Evolutionary conservation across 805 yeast genomes (phyloP), one percentile per base, ranked within the genome.

Genomic region (Jamesozyma hellenica): DNA sequence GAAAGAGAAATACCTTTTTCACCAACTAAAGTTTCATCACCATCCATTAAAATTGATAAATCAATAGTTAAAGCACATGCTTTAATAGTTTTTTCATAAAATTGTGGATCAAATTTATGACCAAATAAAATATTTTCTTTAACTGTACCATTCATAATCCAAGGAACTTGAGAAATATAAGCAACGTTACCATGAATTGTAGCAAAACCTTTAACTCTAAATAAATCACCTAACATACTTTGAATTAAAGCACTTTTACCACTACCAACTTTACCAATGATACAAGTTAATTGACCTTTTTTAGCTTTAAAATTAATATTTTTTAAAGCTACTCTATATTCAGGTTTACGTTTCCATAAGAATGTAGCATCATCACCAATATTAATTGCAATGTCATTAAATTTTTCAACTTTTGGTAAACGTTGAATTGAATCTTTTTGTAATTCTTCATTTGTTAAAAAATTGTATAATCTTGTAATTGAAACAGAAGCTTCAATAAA

Each of bases 121-220:
- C 98, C 98, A 63, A 92, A 92, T 39, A 87, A 60, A 54, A 92
- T 84, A 56, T 92, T 92, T 25, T 92, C 96, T 50, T 75, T 81
- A 4, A 92, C 90, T 3, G 94, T 71, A 28, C 95, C 97, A 57
- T 92, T 92, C 82, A 87, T 82, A 47, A 92, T 87, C 98, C 98
- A 92, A 1, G 98, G 94, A 30, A 82, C 78, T 63, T 88, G 97
- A 2, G 95, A 79, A 32, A 82, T 95, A 59, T 88, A 90, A 0
- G 96, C 96, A 28, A 84, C 68, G 35, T 74, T 69, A 32, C 96
- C 97, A 55, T 73, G 79, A 10, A 80, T 73, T 14, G 67, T 66
- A 4, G 83, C 88, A 16, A 71, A 64, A 32, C 97, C 97, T 38
- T 74, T 71, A 15, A 77, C 69, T 59, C 82, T 80, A 59, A 81